phyloP scores from a whole-genome alignment of 371 early-diverging fungal genomes.

The Lichtheimia ornata region DNA sequence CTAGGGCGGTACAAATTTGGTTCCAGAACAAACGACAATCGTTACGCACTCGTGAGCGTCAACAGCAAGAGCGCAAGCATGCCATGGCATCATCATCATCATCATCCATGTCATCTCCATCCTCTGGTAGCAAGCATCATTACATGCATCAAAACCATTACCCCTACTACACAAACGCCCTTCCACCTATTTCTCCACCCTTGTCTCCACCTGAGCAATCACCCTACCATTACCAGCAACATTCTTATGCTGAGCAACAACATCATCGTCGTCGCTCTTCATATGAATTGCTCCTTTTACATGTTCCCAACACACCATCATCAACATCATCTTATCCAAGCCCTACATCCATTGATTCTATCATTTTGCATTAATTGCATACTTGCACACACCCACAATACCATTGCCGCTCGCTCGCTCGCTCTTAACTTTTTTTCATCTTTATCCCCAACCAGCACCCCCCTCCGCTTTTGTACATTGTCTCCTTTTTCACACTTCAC shows the following conservation, averaged over 20 bases:
- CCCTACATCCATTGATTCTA: conserved; percentile 29
- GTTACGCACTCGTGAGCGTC: conserved; percentile 48
- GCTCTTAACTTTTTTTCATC: neutral
- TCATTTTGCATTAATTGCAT: conserved; percentile 18
- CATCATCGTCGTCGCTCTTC: too few relatives aligned
- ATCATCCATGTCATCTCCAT: neutral
- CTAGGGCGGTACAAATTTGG: conserved; percentile 89
- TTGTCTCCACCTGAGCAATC: conserved; percentile 20
- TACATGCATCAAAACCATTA: conserved; percentile 13
- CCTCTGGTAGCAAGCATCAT: neutral
- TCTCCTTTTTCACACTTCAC: neutral
- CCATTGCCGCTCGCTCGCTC: neutral
- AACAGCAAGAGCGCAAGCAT: conserved; percentile 30
- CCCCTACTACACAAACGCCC: conserved; percentile 20
- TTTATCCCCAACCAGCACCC: neutral
- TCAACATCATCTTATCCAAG: conserved; percentile 29
- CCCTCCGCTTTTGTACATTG: neutral
- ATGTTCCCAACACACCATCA: conserved; percentile 5
- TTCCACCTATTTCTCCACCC: conserved; percentile 55
- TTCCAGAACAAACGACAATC: conserved; percentile 92
- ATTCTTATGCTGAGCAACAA: too few relatives aligned
- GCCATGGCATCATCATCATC: conserved; percentile 22
- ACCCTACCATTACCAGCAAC: too few relatives aligned
- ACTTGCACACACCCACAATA: too few relatives aligned
- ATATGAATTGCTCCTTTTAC: conserved; percentile 14